Evolutionary conservation across 192 early-diverging fungal species (phyloP), one percentile per base, ranked within the genome.

Genomic region (Irineochytrium annulatum): DNA sequence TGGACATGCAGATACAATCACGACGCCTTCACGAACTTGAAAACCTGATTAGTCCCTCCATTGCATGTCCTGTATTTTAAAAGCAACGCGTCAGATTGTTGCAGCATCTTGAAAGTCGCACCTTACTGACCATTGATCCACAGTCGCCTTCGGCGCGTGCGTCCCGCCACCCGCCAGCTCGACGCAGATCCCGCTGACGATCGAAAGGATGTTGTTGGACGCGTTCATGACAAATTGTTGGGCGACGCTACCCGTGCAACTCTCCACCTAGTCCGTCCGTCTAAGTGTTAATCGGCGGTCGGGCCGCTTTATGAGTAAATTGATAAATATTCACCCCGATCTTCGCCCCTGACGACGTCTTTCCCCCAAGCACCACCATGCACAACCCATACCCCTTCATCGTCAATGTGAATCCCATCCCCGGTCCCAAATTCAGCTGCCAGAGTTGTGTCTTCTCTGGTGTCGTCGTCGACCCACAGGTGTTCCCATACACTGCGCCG

Each of bases 341-440:
- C 11, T 22, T 24, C 46, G 46, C 26, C 24, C 46, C 46, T 22
- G 13, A 22, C 46, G 26, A 6, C 24, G 13, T 49, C 5, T 6
- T 20, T 8, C 26, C 13, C 17, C 26, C 26, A 24, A 49, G 26
- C 46, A 49, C 46, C 17, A 22, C 46, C 46, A 49, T 14, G 46
- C 46, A 49, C 24, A 49, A 24, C 46, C 46, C 46, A 24, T 49
- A 49, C 46, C 26, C 22, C 22, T 49, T 49, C 11, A 49, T 8
- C 46, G 46, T 49, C 46, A 14, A 49, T 22, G 46, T 20, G 6
- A 24, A 8, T 22, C 24, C 46, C 22, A 22, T 24, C 13, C 6
- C 8, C 46, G 46, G n/a, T n/a, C n/a, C n/a, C n/a, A n/a, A n/a
- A n/a, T n/a, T n/a, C n/a, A n/a, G n/a, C n/a, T n/a, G n/a, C n/a